phyloP scores from a whole-genome alignment of 208 protist species.

The Angomonas desouzai region DNA sequence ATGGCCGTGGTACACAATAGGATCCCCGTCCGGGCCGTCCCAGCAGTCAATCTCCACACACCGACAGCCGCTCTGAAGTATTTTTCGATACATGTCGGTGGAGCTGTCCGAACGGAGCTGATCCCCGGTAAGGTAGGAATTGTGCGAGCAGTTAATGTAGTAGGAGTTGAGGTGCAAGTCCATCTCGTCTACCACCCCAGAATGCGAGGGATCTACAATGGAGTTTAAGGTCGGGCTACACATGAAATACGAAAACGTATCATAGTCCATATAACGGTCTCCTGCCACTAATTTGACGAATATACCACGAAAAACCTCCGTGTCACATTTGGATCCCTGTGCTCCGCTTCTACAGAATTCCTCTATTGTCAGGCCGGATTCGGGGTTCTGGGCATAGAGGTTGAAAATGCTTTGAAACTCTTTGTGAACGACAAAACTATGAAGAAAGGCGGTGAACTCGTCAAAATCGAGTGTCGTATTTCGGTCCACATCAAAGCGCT shows the following conservation, averaged over 20 bases:
- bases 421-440: constrained; percentile 14
- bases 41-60: constrained; percentile 71
- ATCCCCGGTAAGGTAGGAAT: constrained; percentile 91
- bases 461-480: constrained; percentile 18
- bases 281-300: background rate
- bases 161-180: constrained; percentile 48
- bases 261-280: constrained; percentile 2
- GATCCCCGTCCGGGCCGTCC: constrained; percentile 49
- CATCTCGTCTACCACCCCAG: constrained; percentile 41
- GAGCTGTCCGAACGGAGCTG: constrained; percentile 65
- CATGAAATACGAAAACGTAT: constrained; percentile 26
- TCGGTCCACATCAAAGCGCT: constrained; percentile 13
- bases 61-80: constrained; percentile 40
- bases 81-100: constrained; percentile 39
- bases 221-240: constrained; percentile 17
- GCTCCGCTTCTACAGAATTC: constrained; percentile 24
- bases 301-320: background rate
- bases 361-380: constrained; percentile 21
- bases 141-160: constrained; percentile 88
- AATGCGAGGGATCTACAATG: constrained; percentile 15
- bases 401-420: constrained; percentile 23
- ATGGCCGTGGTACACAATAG: constrained; percentile 67
- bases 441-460: constrained; percentile 33
- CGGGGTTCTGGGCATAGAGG: constrained; percentile 13
- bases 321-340: background rate